Base-by-base conservation (phyloP, 768 basidiomycete species). In the Mycena metata region DNA sequence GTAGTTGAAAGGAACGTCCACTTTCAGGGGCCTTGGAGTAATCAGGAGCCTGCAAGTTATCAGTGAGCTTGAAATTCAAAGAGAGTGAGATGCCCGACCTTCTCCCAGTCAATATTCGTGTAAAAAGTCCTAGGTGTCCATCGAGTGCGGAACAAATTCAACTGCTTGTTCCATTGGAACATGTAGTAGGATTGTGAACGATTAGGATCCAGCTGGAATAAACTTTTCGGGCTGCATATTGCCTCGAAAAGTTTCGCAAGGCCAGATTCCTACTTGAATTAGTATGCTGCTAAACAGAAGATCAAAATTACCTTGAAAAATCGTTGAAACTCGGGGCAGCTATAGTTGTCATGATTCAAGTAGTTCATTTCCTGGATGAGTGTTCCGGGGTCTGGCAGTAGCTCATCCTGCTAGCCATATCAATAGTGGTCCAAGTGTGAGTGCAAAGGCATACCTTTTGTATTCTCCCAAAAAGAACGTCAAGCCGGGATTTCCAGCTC, bases 331-430 rank as follows among this genome's bases (percentile, higher is more conserved):
- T 45, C 43, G 9, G 43, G 43, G 43, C 43, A n/a, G 16, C 16
- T 17, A 45, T 45, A 45, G 43, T 45, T 45, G 9, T 45, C 16
- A 6, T 45, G 7, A 17, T 45, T 9, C 43, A 45, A 45, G 43
- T 45, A 45, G 43, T 45, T 45, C 43, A 45, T 45, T n/a, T 45
- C 43, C 43, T 45, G 43, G 43, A 45, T 45, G 43, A 45, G 43
- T 17, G 7, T 45, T 45, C 43, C 43, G 43, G 43, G 43, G 43
- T 45, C 43, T 45, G 43, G 43, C 43, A 45, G 43, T 45, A n/a
- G 43, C 9, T 17, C 43, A 45, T 45, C 16, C 16, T 8, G 43
- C 43, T 45, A 45, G 16, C 43, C 16, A 45, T 45, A 45, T 45
- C 16, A 45, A 17, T 45, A 45, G 43, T 45, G 16, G 43, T 17